phyloP scores from a whole-genome alignment of 805 yeast species.

The Saturnispora bothae region DNA sequence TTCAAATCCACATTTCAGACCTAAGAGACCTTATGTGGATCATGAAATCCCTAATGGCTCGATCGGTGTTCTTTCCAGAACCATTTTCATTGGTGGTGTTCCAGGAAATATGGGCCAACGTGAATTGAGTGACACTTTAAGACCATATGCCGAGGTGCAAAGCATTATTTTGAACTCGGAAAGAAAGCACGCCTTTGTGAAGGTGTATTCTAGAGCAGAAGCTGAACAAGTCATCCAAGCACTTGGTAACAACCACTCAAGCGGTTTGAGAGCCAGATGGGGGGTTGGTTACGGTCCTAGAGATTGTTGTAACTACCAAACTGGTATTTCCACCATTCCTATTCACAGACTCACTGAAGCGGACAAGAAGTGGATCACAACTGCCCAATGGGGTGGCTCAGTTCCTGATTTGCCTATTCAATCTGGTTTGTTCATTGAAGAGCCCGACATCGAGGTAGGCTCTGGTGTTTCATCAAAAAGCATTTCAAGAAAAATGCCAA shows the following conservation, averaged over 20 bases:
- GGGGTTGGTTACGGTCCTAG: constrained; percentile 99
- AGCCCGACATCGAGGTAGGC: constrained; percentile 96
- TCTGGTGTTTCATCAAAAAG: constrained; percentile 89
- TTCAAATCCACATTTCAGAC: constrained; percentile 66
- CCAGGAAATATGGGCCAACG: constrained; percentile 72
- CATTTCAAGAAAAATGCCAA: constrained; percentile 84
- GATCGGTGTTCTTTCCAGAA: constrained; percentile 77
- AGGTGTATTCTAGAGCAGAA: constrained; percentile 82
- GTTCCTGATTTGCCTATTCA: constrained; percentile 67
- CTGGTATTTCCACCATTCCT: constrained; percentile 83
- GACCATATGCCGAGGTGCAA: constrained; percentile 87
- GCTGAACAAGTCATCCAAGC: constrained; percentile 74
- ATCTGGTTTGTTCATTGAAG: constrained; percentile 80
- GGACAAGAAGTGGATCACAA: constrained; percentile 77
- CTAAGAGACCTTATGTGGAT: constrained; percentile 64
- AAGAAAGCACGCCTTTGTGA: constrained; percentile 92
- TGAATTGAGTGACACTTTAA: constrained; percentile 56
- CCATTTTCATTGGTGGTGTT: constrained; percentile 90
- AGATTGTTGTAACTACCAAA: constrained; percentile 92
- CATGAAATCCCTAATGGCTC: constrained; percentile 63
- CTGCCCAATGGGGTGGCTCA: constrained; percentile 96
- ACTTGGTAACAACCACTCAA: constrained; percentile 56
- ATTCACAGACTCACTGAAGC: constrained; percentile 86
- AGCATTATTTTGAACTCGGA: constrained; percentile 78
- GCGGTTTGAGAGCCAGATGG: constrained; percentile 81